Percentiles rank a stretch among this genome's conserved stretches.
Conservation (phyloP, 2,329 filamentous ascomycete species). For the Pseudogymnoascus sp. region DNA sequence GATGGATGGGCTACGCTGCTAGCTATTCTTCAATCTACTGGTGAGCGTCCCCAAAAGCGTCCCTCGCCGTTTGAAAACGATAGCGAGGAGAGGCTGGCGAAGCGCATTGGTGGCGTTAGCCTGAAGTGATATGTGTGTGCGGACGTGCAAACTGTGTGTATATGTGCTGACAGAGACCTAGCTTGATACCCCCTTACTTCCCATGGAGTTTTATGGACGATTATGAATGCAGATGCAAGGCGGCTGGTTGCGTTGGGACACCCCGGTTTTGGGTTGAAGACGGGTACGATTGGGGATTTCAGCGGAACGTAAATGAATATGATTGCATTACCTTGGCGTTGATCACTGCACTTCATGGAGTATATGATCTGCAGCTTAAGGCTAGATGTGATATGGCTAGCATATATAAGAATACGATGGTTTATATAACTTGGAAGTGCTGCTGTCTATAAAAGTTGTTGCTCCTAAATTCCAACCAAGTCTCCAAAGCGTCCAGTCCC, state of each 20-base stretch:
- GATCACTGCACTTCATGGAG: neutral
- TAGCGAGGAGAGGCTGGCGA: constrained; percentile 44
- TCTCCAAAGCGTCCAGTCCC: neutral
- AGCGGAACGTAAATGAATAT: neutral
- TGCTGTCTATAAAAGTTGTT: too few relatives aligned
- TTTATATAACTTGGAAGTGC: neutral
- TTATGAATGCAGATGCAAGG: neutral
- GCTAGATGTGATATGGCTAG: constrained; percentile 5
- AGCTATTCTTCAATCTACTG: constrained; percentile 89
- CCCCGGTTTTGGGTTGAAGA: constrained; percentile 1
- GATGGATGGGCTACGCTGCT: constrained; percentile 90
- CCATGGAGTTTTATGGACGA: constrained; percentile 2
- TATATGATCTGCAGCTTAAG: neutral
- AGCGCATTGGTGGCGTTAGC: constrained; percentile 61
- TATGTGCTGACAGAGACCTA: neutral
- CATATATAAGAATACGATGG: constrained; percentile 6
- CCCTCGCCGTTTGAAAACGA: constrained; percentile 32
- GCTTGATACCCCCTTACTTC: constrained; percentile 8
- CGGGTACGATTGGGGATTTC: neutral
- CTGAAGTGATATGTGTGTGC: constrained; percentile 31
- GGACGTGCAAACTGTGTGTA: neutral
- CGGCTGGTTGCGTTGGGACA: neutral
- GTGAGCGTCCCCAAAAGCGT: constrained; percentile 89
- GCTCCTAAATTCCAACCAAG: neutral
- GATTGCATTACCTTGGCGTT: constrained; percentile 5